Percentiles rank a stretch among this genome's conserved stretches.
phyloP scores from a whole-genome alignment of 345 rosid genomes.

The Syzygium jambos region DNA sequence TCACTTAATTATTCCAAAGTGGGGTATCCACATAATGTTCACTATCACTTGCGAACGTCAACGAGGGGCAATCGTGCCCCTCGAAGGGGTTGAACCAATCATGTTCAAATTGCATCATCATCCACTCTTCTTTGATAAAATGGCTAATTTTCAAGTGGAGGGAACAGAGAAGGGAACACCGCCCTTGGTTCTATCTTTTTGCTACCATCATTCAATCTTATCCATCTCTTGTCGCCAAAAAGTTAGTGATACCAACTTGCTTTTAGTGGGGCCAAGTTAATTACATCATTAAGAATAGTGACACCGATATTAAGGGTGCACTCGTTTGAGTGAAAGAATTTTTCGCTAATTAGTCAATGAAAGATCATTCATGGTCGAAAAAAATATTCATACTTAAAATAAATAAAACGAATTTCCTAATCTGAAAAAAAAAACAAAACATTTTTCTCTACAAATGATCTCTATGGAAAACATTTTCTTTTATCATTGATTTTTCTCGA shows the following conservation, averaged over 20 bases:
- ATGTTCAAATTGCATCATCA: background rate
- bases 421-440: fast-evolving
- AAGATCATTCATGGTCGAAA: fast-evolving
- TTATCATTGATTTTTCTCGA: background rate
- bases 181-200: background rate
- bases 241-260: background rate
- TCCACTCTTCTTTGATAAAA: background rate
- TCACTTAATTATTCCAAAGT: background rate
- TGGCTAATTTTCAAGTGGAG: background rate
- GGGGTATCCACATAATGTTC: background rate
- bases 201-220: background rate
- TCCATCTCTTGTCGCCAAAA: background rate
- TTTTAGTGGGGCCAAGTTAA: background rate
- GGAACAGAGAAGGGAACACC: background rate
- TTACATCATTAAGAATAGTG: background rate
- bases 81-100: background rate
- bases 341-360: background rate
- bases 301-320: background rate
- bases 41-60: background rate
- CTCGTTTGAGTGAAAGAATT: background rate
- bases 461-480: background rate
- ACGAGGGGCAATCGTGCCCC: background rate
- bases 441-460: background rate
- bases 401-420: background rate
- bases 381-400: background rate